These are phyloP conservation scores for Venturia nashicola DNA, from an alignment of 2,329 filamentous ascomycete species.

Conservation along the genomic window DNA sequence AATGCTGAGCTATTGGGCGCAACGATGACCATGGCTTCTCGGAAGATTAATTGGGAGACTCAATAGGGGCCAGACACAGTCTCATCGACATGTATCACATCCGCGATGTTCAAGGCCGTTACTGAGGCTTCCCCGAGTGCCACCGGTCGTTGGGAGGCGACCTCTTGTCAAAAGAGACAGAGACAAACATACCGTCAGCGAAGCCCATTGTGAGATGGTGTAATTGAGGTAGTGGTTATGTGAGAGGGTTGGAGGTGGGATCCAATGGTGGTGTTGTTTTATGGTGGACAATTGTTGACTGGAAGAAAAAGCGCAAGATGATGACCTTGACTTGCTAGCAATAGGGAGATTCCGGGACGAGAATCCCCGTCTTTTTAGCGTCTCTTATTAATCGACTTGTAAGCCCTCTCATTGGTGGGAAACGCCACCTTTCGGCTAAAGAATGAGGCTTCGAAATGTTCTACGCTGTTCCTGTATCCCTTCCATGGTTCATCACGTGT, in stretches of 20 bases:
- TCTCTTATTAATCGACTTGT: background rate
- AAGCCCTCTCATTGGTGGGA: background rate
- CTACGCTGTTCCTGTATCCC: too few species aligned
- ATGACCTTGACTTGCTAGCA: background rate
- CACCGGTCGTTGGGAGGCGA: background rate
- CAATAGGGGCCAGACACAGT: background rate
- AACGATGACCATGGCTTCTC: background rate
- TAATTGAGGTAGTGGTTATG: background rate
- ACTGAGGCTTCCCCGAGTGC: background rate
- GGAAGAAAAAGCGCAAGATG: background rate
- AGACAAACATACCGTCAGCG: slow-evolving; percentile 12
- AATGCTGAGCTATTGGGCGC: background rate
- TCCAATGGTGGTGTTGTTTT: background rate
- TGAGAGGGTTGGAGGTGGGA: background rate
- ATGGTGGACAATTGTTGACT: background rate
- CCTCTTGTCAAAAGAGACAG: slow-evolving; percentile 6
- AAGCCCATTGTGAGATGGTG: slow-evolving; percentile 9
- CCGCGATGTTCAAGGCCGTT: background rate
- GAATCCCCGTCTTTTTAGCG: background rate
- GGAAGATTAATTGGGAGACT: background rate
- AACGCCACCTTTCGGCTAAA: too few species aligned
- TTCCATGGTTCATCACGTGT: too few species aligned
- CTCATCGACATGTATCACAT: background rate
- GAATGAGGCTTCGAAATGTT: too few species aligned
- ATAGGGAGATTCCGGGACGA: background rate